Base-by-base conservation (phyloP, 257 asterid species). In the Echites panduratus region DNA sequence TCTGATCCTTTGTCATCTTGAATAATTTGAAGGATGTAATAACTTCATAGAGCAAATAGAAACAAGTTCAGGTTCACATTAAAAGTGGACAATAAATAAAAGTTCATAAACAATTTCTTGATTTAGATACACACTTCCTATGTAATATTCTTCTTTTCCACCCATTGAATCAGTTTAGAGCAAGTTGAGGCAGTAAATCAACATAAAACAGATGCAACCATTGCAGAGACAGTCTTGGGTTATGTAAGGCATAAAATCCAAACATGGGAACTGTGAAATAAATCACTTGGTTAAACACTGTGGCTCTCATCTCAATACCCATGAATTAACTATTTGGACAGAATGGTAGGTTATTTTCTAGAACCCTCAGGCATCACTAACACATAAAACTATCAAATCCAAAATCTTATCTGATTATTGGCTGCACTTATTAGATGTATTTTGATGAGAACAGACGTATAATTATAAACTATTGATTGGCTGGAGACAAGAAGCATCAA, bases 1-100 rank as follows among this genome's bases (percentile, higher is more conserved):
- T 85, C 91, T 6, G 92, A 84, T 77, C 96, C 85, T 79, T 87
- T 87, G 84, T 95, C 99, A 40, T 95, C 97, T 92, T 95, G 90
- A 79, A 92, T 95, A 71, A 95, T 88, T 85, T 95, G 99, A 73
- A 95, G 95, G 70, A 95, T 82, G 77, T 92, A 95, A 82, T 83
- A 95, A 82, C 99, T 95, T 77, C 91, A 87, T 38, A 70, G 35
- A 76, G 22, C 65, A 75, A 67, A 67, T 35, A 66, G 54, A 59
- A 47, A 49, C 5, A 53, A 3, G 68, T 24, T 49, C 52, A 56
- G 14, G 50, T 22, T 70, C 16, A 69, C 66, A 14, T 62, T 26
- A 29, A 69, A 69, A 26, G 8, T 52, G 68, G 13, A 19, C 41
- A 52, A 27, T 29, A 35, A 66, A 59, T 48, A 59, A 54, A 48